Conservation (phyloP, 1,284 basidiomycete species). For the Athelia psychrophila region DNA sequence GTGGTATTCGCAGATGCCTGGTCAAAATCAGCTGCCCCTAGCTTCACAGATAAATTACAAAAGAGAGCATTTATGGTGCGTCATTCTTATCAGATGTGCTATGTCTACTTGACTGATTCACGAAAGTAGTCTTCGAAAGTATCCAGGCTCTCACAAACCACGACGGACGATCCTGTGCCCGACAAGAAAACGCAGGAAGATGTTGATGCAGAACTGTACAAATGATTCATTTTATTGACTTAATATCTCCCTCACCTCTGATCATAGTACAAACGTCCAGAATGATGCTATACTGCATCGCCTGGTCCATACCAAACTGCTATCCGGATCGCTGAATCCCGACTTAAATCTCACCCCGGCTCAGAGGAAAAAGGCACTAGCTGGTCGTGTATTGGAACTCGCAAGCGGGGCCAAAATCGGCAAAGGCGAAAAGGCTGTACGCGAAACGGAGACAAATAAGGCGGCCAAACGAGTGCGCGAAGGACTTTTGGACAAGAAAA, state of each 20-base stretch:
- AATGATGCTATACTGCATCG: slow-evolving; percentile 76
- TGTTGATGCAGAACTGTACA: slow-evolving; percentile 47
- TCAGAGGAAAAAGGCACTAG: slow-evolving; percentile 65
- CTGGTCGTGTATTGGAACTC: slow-evolving; percentile 71
- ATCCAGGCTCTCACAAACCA: slow-evolving; percentile 40
- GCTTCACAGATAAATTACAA: slow-evolving; percentile 36
- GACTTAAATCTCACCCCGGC: slow-evolving; percentile 62
- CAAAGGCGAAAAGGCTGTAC: slow-evolving; percentile 61
- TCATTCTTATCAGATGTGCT: slow-evolving; percentile 5
- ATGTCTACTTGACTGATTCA: slow-evolving; percentile 1
- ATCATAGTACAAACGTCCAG: slow-evolving; percentile 59
- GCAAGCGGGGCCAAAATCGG: slow-evolving; percentile 64
- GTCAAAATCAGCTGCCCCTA: slow-evolving; percentile 17
- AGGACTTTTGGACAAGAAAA: slow-evolving; percentile 61
- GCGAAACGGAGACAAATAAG: slow-evolving; percentile 58
- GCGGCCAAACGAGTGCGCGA: slow-evolving; percentile 69
- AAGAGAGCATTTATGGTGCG: slow-evolving; percentile 73
- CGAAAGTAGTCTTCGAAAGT: slow-evolving; percentile 69
- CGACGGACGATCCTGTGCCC: slow-evolving; percentile 22
- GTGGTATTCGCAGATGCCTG: slow-evolving; percentile 54
- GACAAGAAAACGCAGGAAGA: slow-evolving; percentile 21
- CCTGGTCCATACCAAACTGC: slow-evolving; percentile 71
- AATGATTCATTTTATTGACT: slow-evolving; percentile 1
- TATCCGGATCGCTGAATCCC: slow-evolving; percentile 66
- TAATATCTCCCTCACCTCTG: not conserved